A percentile compares a stretch with the other conserved stretches of the same genome.
phyloP scores from a whole-genome alignment of 768 basidiomycete species.

The Stropharia rugosoannulata region DNA sequence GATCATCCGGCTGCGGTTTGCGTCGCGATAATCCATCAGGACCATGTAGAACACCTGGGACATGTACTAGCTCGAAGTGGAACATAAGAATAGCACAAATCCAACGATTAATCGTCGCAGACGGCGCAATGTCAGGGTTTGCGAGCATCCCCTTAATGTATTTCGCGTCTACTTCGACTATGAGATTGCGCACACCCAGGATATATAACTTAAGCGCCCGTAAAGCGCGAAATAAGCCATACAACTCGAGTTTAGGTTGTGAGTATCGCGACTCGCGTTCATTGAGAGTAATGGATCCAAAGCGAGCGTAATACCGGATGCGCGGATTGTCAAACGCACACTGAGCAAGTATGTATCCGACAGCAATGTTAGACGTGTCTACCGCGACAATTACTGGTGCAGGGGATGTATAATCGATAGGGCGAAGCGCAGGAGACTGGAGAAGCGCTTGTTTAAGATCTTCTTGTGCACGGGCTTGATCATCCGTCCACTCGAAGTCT shows the following conservation, averaged over 20 bases:
- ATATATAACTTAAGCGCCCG: constrained; percentile 21
- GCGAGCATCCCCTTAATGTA: constrained; percentile 36
- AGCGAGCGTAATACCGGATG: constrained; percentile 22
- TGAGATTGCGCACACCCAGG: constrained; percentile 28
- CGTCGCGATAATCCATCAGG: constrained; percentile 27
- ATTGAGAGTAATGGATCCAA: constrained; percentile 38
- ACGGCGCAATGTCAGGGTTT: constrained; percentile 24
- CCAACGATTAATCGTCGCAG: constrained; percentile 24
- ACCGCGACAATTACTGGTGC: constrained; percentile 32
- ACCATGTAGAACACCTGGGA: no score
- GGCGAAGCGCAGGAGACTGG: constrained; percentile 22
- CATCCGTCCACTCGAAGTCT: constrained; percentile 26
- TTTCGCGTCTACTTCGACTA: constrained; percentile 35
- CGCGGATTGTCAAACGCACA: constrained; percentile 12
- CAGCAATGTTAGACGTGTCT: constrained; percentile 31
- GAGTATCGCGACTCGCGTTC: constrained; percentile 24
- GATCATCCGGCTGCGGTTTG: constrained; percentile 14
- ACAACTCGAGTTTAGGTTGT: constrained; percentile 35
- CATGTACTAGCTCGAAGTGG: no score
- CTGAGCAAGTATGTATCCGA: constrained; percentile 34
- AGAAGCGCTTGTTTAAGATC: constrained; percentile 24
- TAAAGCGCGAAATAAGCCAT: constrained; percentile 27
- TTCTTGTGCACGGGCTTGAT: constrained; percentile 21
- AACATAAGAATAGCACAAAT: constrained; percentile 19
- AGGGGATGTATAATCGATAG: constrained; percentile 30